Base-by-base conservation (phyloP, 2,329 filamentous ascomycete species). In the Fusarium sp. region DNA sequence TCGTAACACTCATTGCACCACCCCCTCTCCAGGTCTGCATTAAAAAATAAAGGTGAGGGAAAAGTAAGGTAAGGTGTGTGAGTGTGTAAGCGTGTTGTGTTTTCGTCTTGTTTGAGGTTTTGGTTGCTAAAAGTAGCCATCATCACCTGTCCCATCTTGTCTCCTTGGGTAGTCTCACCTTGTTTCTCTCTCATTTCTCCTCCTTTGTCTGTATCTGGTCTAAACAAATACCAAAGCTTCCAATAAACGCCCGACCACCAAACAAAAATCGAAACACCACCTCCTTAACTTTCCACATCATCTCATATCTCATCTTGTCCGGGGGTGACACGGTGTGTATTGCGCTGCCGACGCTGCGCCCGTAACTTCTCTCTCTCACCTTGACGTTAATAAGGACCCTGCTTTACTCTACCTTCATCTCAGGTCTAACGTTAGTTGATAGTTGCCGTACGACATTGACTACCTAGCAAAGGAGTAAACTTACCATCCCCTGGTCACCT, bases 401-500 rank as follows among this genome's bases (percentile, higher is more conserved):
- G 55, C 51, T 56, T 65, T 17, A 20, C 26, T 28, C 26, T 53
- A 20, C 6, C 39, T 41, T 63, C 50, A 56, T 47, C 61, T 65
- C 35, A 62, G 48, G 54, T 60, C 46, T 11, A 62, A 41, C 46
- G 28, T 28, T 35, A 14, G 32, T 35, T 49, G 40, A 64, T 30
- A 30, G 28, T 30, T 13, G 46, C 48, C 33, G 61, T 65, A 44
- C 55, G 35, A 68, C 60, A 49, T 50, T 61, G 44, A 67, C 56
- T 63, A 43, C 61, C 65, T 63, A 43, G 65, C 65, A 56, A 49
- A 67, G 49, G 60, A 33, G 30, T 15, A 15, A 15, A 62, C 48
- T 50, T 51, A 62, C 48, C 35, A 54, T 19, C 49, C 65, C 61
- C 65, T 47, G 63, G 58, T 65, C 62, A 63, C 47, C 62, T 57